Evolutionary conservation across 1,284 basidiomycete species (phyloP), one percentile per base, ranked within the genome.

Genomic region (Trichosporon sp.): DNA sequence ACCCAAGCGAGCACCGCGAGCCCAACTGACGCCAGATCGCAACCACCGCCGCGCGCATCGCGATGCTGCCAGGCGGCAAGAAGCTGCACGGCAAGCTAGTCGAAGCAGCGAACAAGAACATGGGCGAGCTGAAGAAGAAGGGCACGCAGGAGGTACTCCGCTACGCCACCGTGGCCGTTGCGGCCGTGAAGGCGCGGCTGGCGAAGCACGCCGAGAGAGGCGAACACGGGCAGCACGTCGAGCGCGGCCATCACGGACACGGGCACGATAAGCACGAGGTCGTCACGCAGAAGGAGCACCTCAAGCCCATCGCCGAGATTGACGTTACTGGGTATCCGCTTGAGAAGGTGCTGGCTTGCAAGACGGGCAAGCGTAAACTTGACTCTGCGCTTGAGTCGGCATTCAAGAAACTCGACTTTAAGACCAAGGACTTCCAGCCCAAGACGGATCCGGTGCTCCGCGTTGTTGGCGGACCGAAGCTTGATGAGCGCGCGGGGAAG

Each of bases 31-130:
- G 29, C 10, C 31, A 60, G 59, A 60, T 60, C 27, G 59, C 59
- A 21, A 25, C 44, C 4, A 25, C 59, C 14, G 59, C 59, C 3
- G 59, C 59, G 11, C 29, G 59, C 1, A n/a, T 60, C 13, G 29
- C 59, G 2, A 10, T 60, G 2, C 44, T 60, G 16, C 59, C 59
- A 4, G 59, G 59, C 29, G 59, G 59, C 19, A 60, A 49, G 59
- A 60, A 60, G 29, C 44, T 60, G 59, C 59, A 60, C 31, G 32
- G 59, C 44, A 60, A 60, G 21, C 59, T 60, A 10, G 59, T 60
- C 44, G 40, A 46, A 10, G 59, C 59, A n/a, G 59, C 59, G 10
- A 60, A 60, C 19, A 49, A 7, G 13, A n/a, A 60, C 40, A 34
- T 60, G 6, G 29, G n/a, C 19, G 3, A n/a, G 19, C 11, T 60